Conservation (phyloP, 129 eudicot species). For the Logfia minima region DNA sequence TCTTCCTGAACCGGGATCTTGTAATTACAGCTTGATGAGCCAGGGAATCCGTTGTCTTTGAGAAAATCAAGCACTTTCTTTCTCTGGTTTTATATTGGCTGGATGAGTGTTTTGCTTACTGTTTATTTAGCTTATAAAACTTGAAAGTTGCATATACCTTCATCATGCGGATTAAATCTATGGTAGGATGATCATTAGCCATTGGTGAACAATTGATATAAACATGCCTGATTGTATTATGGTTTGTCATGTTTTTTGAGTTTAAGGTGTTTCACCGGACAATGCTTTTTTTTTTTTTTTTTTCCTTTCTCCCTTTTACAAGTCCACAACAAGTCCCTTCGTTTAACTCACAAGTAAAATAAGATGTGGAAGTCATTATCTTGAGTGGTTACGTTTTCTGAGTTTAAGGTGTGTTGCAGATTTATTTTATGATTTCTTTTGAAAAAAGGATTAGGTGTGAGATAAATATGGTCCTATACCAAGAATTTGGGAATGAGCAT, state of each 20-base stretch:
- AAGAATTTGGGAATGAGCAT: background rate
- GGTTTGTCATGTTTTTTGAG: conserved; percentile 11
- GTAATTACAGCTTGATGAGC: conserved; percentile 41
- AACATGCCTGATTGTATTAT: background rate
- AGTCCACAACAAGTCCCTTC: background rate
- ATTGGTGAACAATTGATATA: background rate
- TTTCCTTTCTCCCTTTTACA: no score
- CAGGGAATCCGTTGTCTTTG: conserved; percentile 19
- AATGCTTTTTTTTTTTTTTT: no score
- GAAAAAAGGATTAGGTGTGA: background rate
- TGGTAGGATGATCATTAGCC: background rate
- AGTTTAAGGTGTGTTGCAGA: no score
- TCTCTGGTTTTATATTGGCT: conserved; percentile 37
- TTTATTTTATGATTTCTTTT: no score
- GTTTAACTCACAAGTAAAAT: background rate
- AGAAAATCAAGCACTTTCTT: conserved; percentile 11
- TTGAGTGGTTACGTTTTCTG: no score
- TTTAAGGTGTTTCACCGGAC: background rate
- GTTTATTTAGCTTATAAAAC: background rate
- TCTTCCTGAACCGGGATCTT: conserved; percentile 39
- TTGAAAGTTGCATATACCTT: background rate
- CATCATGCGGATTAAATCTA: background rate
- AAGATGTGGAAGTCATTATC: background rate
- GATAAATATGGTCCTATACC: no score
- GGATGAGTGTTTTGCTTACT: conserved; percentile 7